These are phyloP conservation scores for Debaryomyces tyrocola DNA, from an alignment of 805 yeast species.

Conservation along the genomic window DNA sequence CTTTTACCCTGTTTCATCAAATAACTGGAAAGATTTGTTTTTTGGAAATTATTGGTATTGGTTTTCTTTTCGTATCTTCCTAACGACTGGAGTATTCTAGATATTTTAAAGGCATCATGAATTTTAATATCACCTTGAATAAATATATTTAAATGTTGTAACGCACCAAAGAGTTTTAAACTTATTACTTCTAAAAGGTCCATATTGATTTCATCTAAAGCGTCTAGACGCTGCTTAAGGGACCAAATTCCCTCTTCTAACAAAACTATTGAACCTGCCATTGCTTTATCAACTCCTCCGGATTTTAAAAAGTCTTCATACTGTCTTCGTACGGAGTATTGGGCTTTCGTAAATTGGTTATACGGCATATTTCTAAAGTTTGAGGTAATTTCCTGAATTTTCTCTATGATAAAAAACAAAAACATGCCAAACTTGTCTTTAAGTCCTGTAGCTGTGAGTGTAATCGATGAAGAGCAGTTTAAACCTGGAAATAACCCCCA, in stretches of 20 bases:
- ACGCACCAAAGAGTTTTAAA: constrained; percentile 18
- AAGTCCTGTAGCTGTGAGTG: constrained; percentile 58
- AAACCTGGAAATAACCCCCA: constrained; percentile 58
- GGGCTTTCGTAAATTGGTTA: constrained; percentile 41
- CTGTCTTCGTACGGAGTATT: constrained; percentile 47
- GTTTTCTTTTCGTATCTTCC: not conserved
- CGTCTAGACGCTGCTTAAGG: constrained; percentile 55
- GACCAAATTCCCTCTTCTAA: constrained; percentile 59
- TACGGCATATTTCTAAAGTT: constrained; percentile 15
- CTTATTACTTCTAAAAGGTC: constrained; percentile 32
- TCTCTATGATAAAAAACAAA: constrained; percentile 29
- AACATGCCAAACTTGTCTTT: constrained; percentile 35
- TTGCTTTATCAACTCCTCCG: constrained; percentile 48
- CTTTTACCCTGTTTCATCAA: constrained; percentile 10
- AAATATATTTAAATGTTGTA: constrained; percentile 41
- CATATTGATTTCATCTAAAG: constrained; percentile 49
- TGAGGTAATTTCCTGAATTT: constrained; percentile 21
- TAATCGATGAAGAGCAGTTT: constrained; percentile 54
- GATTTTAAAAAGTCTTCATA: constrained; percentile 45
- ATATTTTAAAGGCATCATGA: constrained; percentile 15
- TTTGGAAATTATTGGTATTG: not conserved
- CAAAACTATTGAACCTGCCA: constrained; percentile 49
- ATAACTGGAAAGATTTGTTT: constrained; percentile 37
- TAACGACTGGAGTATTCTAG: constrained; percentile 16
- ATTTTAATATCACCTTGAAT: constrained; percentile 49